A percentile compares a stretch with the other conserved stretches of the same genome.
Conservation (phyloP, 2,329 filamentous ascomycete species). For the Fusarium nurragi region DNA sequence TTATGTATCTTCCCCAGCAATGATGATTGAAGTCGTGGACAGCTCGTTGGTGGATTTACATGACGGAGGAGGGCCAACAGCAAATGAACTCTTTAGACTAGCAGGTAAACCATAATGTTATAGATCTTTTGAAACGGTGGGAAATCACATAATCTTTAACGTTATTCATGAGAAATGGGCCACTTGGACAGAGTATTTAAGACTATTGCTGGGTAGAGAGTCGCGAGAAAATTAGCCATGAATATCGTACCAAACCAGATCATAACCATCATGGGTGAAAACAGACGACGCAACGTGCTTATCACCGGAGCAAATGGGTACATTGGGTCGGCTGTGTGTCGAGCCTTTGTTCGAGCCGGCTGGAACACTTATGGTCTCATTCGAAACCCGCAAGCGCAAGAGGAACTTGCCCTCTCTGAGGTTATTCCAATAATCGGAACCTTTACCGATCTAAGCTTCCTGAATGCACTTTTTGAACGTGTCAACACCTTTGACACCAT, state of each 20-base stretch:
- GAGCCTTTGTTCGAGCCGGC: constrained; percentile 57
- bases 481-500: constrained; percentile 53
- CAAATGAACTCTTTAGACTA: background rate
- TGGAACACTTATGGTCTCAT: constrained; percentile 58
- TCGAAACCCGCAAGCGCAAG: constrained; percentile 46
- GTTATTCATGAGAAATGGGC: background rate
- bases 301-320: constrained; percentile 61
- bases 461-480: constrained; percentile 41
- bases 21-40: background rate
- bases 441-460: constrained; percentile 47
- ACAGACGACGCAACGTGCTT: constrained; percentile 46
- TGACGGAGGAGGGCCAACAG: background rate
- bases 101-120: background rate
- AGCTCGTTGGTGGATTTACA: background rate
- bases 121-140: background rate
- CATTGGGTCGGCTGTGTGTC: constrained; percentile 56
- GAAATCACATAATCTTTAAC: constrained; percentile 3
- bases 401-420: constrained; percentile 48
- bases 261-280: constrained; percentile 6
- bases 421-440: constrained; percentile 54
- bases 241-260: background rate
- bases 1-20: background rate
- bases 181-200: background rate
- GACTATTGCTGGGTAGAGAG: background rate
- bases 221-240: background rate